Base-by-base conservation (phyloP, 78 protist genomes). In the Cyanophora paradoxa region DNA sequence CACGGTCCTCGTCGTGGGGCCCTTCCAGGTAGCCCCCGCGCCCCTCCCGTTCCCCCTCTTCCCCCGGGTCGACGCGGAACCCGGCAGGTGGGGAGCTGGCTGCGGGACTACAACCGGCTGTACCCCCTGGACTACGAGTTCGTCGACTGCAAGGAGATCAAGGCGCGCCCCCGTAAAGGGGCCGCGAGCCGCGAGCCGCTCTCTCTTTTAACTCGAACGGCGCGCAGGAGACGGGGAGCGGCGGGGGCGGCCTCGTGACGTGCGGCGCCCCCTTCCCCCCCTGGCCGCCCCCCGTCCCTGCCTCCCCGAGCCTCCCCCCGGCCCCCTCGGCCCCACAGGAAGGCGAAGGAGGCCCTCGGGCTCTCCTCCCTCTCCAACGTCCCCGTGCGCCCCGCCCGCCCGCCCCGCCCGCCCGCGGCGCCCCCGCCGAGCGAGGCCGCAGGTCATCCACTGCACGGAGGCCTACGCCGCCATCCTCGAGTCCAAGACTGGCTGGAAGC, bases 401-500 rank as follows among this genome's bases (percentile, higher is more conserved):
- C n/a, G n/a, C n/a, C n/a, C n/a, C n/a, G n/a, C n/a, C n/a, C n/a
- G n/a, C n/a, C n/a, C n/a, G n/a, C n/a, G n/a, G n/a, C n/a, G n/a
- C n/a, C n/a, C n/a, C n/a, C n/a, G n/a, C n/a, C n/a, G n/a, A n/a
- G n/a, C n/a, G n/a, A n/a, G n/a, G n/a, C n/a, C n/a, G n/a, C n/a
- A n/a, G n/a, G n/a, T n/a, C 11, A 41, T 73, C 19, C 94, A 90
- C 76, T 75, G 84, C 52, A 22, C 10, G 10, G 31, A 81, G 8
- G 79, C 90, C 0, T 73, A 41, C 41, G 94, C 88, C 59, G 11
- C 76, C 69, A 73, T 81, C 3, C 34, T 90, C 11, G 67, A 50
- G 30, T 61, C 56, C 67, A 50, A 48, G 28, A 40, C 34, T 68
- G 87, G 83, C 30, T 48, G 77, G 56, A 81, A 78, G 31, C 17